Conservation (phyloP, 257 asterid genomes). For the Primulina eburnea region DNA sequence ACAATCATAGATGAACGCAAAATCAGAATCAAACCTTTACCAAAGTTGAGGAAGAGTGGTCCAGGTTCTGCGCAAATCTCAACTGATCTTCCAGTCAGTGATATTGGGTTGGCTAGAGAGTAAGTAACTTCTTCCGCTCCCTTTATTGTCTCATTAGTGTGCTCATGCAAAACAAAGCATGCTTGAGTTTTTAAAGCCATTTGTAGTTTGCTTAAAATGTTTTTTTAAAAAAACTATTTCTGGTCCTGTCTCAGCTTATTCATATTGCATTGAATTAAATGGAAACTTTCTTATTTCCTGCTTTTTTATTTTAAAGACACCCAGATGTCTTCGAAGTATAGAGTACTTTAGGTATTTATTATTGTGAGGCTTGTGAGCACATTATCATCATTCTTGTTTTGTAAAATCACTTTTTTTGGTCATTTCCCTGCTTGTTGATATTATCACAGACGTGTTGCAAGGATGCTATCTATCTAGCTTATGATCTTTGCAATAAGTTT, state of each 20-base stretch:
- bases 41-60: slow-evolving; percentile 60
- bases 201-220: slow-evolving; percentile 10
- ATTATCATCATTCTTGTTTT: background rate
- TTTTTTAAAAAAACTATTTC: background rate
- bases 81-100: slow-evolving; percentile 56
- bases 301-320: too few species aligned
- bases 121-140: slow-evolving; percentile 30
- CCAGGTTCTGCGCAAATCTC: slow-evolving; percentile 42
- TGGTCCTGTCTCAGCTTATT: slow-evolving; percentile 19
- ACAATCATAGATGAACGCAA: slow-evolving; percentile 86
- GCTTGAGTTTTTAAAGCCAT: slow-evolving; percentile 6
- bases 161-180: slow-evolving; percentile 6
- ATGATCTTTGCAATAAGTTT: slow-evolving; percentile 5
- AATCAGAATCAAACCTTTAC: slow-evolving; percentile 88
- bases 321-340: too few species aligned
- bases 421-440: background rate
- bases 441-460: background rate
- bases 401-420: background rate
- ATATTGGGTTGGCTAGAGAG: slow-evolving; percentile 61
- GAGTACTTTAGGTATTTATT: too few species aligned
- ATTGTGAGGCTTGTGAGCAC: background rate
- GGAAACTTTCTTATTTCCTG: background rate
- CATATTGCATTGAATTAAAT: slow-evolving; percentile 1
- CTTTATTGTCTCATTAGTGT: slow-evolving; percentile 9
- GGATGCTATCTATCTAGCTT: background rate